These are phyloP conservation scores for Apiotrichum sp. DNA, from an alignment of 1,284 basidiomycete genomes.

Conservation along the genomic window DNA sequence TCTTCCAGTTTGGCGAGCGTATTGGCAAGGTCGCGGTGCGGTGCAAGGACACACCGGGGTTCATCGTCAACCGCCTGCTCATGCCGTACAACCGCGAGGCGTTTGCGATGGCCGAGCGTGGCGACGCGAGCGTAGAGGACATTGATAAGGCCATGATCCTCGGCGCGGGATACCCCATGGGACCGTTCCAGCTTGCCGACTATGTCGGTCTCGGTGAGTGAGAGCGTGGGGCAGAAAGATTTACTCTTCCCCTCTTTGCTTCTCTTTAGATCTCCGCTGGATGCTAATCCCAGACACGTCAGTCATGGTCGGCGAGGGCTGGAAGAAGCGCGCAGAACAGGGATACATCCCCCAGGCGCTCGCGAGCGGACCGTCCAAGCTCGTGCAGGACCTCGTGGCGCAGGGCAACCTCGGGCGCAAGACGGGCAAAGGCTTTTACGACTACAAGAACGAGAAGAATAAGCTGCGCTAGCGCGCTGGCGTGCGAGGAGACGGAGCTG, in stretches of 20 bases:
- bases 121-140: conserved; percentile 54
- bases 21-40: conserved; percentile 55
- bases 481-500: too few relatives aligned
- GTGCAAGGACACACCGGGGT: conserved; percentile 53
- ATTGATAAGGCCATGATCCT: conserved; percentile 58
- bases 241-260: not conserved
- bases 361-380: conserved; percentile 47
- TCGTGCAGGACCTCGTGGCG: conserved; percentile 51
- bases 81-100: conserved; percentile 55
- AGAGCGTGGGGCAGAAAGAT: conserved; percentile 7
- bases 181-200: conserved; percentile 54
- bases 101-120: conserved; percentile 55
- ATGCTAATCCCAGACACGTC: conserved; percentile 35
- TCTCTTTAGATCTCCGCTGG: too few relatives aligned
- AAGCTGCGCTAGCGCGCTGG: not conserved
- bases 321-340: conserved; percentile 49
- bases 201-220: conserved; percentile 51
- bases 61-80: conserved; percentile 53
- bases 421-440: conserved; percentile 49
- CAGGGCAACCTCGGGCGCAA: conserved; percentile 54
- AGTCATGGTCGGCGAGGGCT: conserved; percentile 51
- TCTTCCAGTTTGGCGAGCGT: conserved; percentile 50
- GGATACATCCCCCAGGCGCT: conserved; percentile 48
- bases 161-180: conserved; percentile 51
- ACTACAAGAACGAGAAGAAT: conserved; percentile 14